Percentiles rank a stretch among this genome's conserved stretches.
phyloP scores from a whole-genome alignment of 495 filamentous ascomycete species.

The Entonaema liquescens region DNA sequence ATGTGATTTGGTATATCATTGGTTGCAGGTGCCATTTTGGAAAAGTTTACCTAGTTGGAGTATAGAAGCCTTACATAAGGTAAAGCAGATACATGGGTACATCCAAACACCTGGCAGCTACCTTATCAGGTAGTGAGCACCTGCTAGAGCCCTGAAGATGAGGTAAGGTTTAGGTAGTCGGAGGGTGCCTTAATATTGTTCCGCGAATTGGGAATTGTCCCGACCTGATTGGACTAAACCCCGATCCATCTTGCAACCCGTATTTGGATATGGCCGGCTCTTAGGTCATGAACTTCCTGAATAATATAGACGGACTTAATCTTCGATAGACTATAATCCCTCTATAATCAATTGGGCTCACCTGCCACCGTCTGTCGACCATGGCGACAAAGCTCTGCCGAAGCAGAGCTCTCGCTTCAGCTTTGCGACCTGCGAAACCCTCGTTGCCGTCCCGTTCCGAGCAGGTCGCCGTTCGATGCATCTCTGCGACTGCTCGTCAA shows the following conservation, averaged over 20 bases:
- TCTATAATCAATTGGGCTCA: constrained; percentile 56
- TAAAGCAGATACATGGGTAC: constrained; percentile 1
- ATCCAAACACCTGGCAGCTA: background rate
- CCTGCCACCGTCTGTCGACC: constrained; percentile 54
- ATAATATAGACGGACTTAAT: constrained; percentile 44
- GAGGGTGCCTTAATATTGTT: constrained; percentile 28
- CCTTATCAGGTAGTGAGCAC: no score
- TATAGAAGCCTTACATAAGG: background rate
- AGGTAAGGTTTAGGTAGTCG: constrained; percentile 7
- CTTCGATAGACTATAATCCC: constrained; percentile 42
- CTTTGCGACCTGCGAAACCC: constrained; percentile 63
- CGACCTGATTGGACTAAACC: constrained; percentile 25
- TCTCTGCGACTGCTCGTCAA: constrained; percentile 64
- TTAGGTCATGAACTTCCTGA: constrained; percentile 25
- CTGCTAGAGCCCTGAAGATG: no score
- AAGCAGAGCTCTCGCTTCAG: constrained; percentile 68
- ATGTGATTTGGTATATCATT: constrained; percentile 8
- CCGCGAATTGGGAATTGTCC: constrained; percentile 33
- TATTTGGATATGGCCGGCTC: constrained; percentile 5
- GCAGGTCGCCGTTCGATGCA: constrained; percentile 55
- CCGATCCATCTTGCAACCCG: constrained; percentile 21
- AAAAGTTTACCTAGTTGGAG: background rate
- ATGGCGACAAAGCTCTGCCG: constrained; percentile 74
- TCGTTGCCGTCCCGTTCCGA: constrained; percentile 41
- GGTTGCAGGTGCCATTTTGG: background rate